These are phyloP conservation scores for Cylindrotheca closterium DNA, from an alignment of 108 stramenopile genomes.

Conservation along the genomic window DNA sequence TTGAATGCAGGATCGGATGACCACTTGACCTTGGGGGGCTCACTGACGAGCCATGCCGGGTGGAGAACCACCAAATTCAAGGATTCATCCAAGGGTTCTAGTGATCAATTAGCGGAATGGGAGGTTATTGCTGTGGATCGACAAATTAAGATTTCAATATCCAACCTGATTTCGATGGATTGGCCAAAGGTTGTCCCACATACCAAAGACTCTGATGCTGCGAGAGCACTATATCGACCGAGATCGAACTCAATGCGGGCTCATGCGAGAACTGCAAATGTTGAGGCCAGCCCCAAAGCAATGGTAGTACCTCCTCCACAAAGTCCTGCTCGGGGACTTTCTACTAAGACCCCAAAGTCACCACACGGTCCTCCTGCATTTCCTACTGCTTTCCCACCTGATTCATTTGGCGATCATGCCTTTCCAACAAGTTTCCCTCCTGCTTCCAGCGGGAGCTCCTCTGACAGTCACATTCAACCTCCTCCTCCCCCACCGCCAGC, in stretches of 20 bases:
- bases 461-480: neutral
- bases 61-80: conserved; percentile 34
- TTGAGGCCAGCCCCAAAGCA: conserved; percentile 36
- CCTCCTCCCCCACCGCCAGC: conserved; percentile 21
- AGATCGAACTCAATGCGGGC: conserved; percentile 5
- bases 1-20: conserved; percentile 42
- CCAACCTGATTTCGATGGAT: conserved; percentile 64
- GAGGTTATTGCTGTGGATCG: conserved; percentile 73
- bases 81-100: conserved; percentile 29
- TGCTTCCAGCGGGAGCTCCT: conserved; percentile 2
- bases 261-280: conserved; percentile 11
- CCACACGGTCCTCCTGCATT: conserved; percentile 6
- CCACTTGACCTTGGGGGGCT: conserved; percentile 29
- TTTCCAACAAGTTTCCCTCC: neutral
- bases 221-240: conserved; percentile 17
- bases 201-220: conserved; percentile 22
- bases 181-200: conserved; percentile 58
- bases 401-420: conserved; percentile 8
- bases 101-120: conserved; percentile 77
- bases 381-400: neutral
- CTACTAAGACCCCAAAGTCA: conserved; percentile 28
- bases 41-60: conserved; percentile 14
- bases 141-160: conserved; percentile 66
- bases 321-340: conserved; percentile 30
- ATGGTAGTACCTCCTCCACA: conserved; percentile 17